Conservation (phyloP, 179 eudicot genomes). For the Silene noctiflora region DNA sequence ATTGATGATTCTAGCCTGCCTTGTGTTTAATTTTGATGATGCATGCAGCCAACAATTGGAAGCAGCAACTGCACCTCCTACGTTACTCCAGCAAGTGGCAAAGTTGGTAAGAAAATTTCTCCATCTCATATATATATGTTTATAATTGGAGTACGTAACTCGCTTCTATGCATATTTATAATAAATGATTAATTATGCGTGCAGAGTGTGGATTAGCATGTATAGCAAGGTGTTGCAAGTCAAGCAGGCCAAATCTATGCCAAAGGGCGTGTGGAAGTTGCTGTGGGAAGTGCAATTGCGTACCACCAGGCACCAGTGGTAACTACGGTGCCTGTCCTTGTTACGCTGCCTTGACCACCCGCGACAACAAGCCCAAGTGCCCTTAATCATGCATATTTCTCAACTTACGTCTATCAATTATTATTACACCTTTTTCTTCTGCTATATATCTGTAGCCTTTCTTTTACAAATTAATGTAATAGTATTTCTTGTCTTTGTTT, state of each 20-base stretch:
- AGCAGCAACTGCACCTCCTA: not conserved
- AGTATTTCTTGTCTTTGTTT: not conserved
- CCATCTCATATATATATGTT: no score
- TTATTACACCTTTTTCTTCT: no score
- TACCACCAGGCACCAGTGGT: conserved; percentile 38
- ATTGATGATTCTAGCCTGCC: no score
- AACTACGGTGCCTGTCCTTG: conserved; percentile 35
- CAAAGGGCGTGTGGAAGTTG: conserved; percentile 37
- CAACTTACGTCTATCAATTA: not conserved
- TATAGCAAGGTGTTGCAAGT: conserved; percentile 28
- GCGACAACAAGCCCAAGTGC: conserved; percentile 31
- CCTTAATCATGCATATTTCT: no score
- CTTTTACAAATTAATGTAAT: not conserved
- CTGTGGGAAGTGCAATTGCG: conserved; percentile 31
- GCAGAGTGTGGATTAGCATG: conserved; percentile 38
- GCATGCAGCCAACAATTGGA: conserved; percentile 22
- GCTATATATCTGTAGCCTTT: not conserved
- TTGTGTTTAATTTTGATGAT: no score
- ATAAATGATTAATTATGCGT: no score
- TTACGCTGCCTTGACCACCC: conserved; percentile 33
- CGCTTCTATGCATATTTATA: no score
- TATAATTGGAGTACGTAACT: no score
- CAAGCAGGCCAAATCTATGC: conserved; percentile 33
- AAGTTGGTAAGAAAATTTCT: conserved; percentile 18
- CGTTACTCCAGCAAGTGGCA: conserved; percentile 20